phyloP scores from a whole-genome alignment of 768 basidiomycete genomes.

The Imleria badia region DNA sequence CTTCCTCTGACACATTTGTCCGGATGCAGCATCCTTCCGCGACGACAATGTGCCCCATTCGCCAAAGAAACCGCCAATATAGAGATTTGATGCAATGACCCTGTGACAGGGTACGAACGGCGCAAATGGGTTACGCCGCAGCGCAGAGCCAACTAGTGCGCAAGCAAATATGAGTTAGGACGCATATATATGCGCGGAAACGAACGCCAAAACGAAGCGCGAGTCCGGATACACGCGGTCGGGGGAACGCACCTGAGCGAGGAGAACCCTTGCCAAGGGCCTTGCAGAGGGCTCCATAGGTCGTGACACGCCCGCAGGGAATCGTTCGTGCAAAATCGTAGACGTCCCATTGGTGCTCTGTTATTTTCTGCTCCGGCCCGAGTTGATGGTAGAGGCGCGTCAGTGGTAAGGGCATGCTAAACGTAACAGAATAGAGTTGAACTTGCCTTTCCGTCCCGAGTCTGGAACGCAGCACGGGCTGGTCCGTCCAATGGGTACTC shows the following conservation, averaged over 20 bases:
- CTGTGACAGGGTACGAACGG: constrained; percentile 72
- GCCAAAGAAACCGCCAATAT: constrained; percentile 62
- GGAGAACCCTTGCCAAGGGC: constrained; percentile 57
- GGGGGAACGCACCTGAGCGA: constrained; percentile 50
- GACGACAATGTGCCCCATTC: constrained; percentile 47
- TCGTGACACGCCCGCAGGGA: constrained; percentile 52
- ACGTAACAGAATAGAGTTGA: neutral
- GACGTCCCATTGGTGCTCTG: constrained; percentile 57
- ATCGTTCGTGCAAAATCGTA: constrained; percentile 54
- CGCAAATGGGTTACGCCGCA: constrained; percentile 65
- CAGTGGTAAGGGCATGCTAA: neutral
- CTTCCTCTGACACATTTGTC: constrained; percentile 47
- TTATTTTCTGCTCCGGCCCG: constrained; percentile 41
- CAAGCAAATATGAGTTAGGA: neutral
- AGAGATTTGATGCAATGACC: constrained; percentile 59
- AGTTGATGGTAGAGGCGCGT: neutral
- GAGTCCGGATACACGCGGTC: neutral
- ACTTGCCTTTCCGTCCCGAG: constrained; percentile 28
- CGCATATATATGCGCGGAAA: neutral
- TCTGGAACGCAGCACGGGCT: constrained; percentile 25
- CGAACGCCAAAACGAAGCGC: neutral
- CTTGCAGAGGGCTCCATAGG: constrained; percentile 53
- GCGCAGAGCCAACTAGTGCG: constrained; percentile 55
- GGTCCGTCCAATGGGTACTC: constrained; percentile 13
- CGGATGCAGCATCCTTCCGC: constrained; percentile 23